Evolutionary conservation across 345 rosid genomes (phyloP).

Genomic region (Eutrema heterophyllum): DNA sequence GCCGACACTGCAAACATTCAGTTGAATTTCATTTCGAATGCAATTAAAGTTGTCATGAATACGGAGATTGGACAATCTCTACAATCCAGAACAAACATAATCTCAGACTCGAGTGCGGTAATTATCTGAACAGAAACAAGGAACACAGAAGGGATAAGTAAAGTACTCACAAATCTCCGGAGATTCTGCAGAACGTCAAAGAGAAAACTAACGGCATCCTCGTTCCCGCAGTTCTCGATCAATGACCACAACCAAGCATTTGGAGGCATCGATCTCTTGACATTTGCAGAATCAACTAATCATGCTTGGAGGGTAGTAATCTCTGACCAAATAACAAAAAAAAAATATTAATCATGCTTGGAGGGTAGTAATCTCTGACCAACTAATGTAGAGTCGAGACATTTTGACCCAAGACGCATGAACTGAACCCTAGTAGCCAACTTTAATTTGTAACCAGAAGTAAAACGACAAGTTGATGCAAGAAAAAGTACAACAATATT

Average conservation of each 20-base stretch:
- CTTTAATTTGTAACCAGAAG: background rate
- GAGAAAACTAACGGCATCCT: slow-evolving; percentile 62
- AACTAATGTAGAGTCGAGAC: slow-evolving; percentile 10
- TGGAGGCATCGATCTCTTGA: slow-evolving; percentile 64
- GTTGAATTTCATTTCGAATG: too few relatives aligned
- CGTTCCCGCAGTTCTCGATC: slow-evolving; percentile 54
- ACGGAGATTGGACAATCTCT: slow-evolving; percentile 83
- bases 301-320: too few relatives aligned
- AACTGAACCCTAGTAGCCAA: slow-evolving; percentile 2
- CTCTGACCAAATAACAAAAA: too few relatives aligned
- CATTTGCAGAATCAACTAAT: slow-evolving; percentile 56
- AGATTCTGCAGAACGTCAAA: slow-evolving; percentile 56
- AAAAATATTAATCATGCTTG: too few relatives aligned
- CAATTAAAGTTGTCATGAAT: too few relatives aligned
- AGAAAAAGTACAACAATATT: background rate
- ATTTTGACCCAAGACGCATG: slow-evolving; percentile 19
- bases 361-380: slow-evolving; percentile 11
- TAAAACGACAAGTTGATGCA: background rate
- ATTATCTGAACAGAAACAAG: background rate
- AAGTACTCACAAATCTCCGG: slow-evolving; percentile 64
- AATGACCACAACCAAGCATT: slow-evolving; percentile 83
- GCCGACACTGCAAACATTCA: too few relatives aligned
- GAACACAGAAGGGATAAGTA: background rate
- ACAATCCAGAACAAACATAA: slow-evolving; percentile 27
- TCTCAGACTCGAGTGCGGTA: background rate